Percentiles rank a stretch among this genome's conserved stretches.
phyloP scores from a whole-genome alignment of 2,329 filamentous ascomycete genomes.

The Ploettnerulaceae sp. region DNA sequence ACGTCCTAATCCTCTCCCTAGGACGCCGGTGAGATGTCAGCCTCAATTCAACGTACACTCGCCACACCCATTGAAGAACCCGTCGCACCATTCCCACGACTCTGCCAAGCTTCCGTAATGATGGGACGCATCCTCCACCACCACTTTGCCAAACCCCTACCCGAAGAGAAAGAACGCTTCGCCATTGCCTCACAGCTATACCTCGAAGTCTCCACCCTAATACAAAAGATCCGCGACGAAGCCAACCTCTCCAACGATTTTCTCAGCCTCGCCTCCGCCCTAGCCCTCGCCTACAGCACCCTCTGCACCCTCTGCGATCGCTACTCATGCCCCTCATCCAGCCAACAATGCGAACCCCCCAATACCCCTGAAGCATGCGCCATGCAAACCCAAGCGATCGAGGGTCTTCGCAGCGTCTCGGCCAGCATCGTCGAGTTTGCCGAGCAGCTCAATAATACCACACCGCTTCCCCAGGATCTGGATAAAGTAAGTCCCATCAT shows the following conservation, averaged over 20 bases:
- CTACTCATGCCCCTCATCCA: conserved; percentile 34
- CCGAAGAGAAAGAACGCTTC: conserved; percentile 24
- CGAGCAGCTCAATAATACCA: conserved; percentile 25
- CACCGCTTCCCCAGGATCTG: conserved; percentile 25
- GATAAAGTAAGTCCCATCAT: conserved; percentile 35
- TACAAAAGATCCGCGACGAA: conserved; percentile 27
- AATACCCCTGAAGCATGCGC: conserved; percentile 24
- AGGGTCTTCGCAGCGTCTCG: conserved; percentile 34
- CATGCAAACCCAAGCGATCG: conserved; percentile 35
- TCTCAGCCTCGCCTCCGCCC: conserved; percentile 24
- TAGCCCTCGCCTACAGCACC: conserved; percentile 30
- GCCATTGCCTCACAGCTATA: conserved; percentile 27
- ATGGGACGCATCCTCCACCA: conserved; percentile 35
- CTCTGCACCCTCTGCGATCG: conserved; percentile 36
- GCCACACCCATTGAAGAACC: conserved; percentile 40
- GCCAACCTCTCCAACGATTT: conserved; percentile 23
- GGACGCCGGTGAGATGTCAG: conserved; percentile 37
- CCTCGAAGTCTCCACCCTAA: conserved; percentile 24
- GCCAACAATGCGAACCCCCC: not conserved
- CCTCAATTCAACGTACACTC: conserved; percentile 30
- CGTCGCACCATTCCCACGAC: conserved; percentile 46
- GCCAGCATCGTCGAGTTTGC: conserved; percentile 31
- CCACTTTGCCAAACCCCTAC: conserved; percentile 23
- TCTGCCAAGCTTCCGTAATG: conserved; percentile 39
- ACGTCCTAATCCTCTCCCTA: conserved; percentile 18